A percentile compares a stretch with the other conserved stretches of the same genome.
Conservation (phyloP, 148 eudicot species). For the Cornus florida region DNA sequence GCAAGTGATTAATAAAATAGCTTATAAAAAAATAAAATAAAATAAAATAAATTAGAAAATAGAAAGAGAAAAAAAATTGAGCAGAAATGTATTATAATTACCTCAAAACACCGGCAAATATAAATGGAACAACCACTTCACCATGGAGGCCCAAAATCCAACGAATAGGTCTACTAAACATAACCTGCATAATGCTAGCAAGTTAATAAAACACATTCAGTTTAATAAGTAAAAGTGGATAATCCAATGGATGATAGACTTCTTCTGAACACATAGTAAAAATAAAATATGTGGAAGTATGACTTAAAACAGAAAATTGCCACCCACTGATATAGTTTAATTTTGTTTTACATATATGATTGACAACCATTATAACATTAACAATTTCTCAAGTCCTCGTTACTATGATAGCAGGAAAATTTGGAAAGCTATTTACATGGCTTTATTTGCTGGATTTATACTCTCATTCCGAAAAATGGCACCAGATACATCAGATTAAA, state of each 20-base stretch:
- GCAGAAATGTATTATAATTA: conserved; percentile 9
- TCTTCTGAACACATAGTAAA: neutral
- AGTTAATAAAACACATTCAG: conserved; percentile 2
- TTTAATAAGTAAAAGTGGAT: neutral
- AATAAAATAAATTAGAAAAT: neutral
- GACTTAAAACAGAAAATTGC: neutral
- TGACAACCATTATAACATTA: neutral
- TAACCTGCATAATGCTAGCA: conserved; percentile 40
- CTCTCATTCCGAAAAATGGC: neutral
- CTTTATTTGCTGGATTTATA: neutral
- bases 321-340: neutral
- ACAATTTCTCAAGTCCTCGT: neutral
- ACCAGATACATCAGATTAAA: neutral
- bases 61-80: neutral
- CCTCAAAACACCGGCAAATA: conserved; percentile 86
- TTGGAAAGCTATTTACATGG: neutral
- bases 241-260: neutral
- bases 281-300: neutral
- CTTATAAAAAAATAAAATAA: neutral
- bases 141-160: conserved; percentile 99
- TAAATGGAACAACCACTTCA: conserved; percentile 71
- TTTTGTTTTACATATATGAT: neutral
- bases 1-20: neutral
- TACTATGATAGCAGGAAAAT: neutral
- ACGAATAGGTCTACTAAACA: conserved; percentile 94